phyloP scores from a whole-genome alignment of 495 filamentous ascomycete species.

The Neurospora hispaniola region DNA sequence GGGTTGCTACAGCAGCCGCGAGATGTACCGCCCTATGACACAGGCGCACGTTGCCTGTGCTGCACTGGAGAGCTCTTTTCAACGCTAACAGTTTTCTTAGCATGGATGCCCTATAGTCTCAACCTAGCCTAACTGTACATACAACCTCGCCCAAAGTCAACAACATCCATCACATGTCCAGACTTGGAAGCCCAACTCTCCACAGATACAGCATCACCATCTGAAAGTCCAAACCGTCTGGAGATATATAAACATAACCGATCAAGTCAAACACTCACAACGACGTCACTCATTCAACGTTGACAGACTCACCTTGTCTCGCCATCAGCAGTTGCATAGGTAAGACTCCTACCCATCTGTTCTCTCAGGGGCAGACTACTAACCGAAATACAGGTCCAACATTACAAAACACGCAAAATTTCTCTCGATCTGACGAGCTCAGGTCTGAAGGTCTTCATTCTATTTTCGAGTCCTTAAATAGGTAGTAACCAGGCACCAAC shows the following conservation, averaged over 20 bases:
- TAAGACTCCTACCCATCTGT: neutral
- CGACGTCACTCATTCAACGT: neutral
- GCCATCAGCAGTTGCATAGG: neutral
- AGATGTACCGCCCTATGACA: neutral
- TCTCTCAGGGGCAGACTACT: neutral
- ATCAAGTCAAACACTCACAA: neutral
- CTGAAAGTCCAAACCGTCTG: neutral
- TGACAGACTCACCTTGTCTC: neutral
- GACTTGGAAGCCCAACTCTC: neutral
- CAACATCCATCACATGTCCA: neutral
- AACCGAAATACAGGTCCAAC: neutral
- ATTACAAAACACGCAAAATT: too few species aligned
- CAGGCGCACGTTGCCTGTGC: neutral
- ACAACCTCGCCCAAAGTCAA: neutral
- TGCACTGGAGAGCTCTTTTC: neutral
- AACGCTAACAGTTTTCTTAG: neutral
- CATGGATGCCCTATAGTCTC: neutral
- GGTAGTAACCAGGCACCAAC: neutral
- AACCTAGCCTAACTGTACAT: too few species aligned
- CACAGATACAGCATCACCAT: neutral
- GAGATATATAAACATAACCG: neutral
- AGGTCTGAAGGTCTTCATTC: too few species aligned
- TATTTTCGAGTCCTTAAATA: neutral
- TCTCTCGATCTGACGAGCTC: too few species aligned
- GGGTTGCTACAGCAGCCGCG: neutral